Evolutionary conservation across 75 land plant species (phyloP).

Genomic region (Cryptomeria japonica): DNA sequence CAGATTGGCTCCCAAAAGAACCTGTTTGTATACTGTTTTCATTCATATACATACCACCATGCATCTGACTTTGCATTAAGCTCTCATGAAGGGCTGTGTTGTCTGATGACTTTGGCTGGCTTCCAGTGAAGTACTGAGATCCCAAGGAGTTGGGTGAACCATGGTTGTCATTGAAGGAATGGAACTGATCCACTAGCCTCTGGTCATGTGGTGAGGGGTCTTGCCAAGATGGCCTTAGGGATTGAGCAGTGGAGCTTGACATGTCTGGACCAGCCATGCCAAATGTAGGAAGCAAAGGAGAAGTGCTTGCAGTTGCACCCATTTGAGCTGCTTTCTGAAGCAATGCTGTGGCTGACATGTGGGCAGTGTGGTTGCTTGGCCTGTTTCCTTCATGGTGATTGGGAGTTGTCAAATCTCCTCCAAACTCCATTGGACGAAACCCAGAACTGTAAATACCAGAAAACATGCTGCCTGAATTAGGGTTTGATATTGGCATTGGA

Average conservation of each 20-base stretch:
- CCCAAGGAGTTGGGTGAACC: not conserved
- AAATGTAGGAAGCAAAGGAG: slow-evolving; percentile 37
- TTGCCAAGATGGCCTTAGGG: not conserved
- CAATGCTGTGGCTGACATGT: slow-evolving; percentile 57
- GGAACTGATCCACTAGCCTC: not conserved
- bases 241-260: not conserved
- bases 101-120: not conserved
- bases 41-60: not conserved
- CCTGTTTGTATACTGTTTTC: not conserved
- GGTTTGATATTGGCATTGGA: slow-evolving; percentile 5
- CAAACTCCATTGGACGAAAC: not conserved
- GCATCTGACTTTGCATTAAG: not conserved
- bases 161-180: not conserved
- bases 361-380: slow-evolving; percentile 11
- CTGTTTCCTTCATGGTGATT: not conserved
- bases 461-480: not conserved
- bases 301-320: slow-evolving; percentile 57
- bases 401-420: not conserved
- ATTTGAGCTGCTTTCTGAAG: slow-evolving; percentile 62
- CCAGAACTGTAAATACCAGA: slow-evolving; percentile 3
- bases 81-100: not conserved
- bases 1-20: not conserved
- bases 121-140: not conserved
- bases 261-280: slow-evolving; percentile 18
- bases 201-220: not conserved